Percentiles rank a stretch among this genome's conserved stretches.
Conservation (phyloP, 2,329 filamentous ascomycete species). For the Talaromyces sp. region DNA sequence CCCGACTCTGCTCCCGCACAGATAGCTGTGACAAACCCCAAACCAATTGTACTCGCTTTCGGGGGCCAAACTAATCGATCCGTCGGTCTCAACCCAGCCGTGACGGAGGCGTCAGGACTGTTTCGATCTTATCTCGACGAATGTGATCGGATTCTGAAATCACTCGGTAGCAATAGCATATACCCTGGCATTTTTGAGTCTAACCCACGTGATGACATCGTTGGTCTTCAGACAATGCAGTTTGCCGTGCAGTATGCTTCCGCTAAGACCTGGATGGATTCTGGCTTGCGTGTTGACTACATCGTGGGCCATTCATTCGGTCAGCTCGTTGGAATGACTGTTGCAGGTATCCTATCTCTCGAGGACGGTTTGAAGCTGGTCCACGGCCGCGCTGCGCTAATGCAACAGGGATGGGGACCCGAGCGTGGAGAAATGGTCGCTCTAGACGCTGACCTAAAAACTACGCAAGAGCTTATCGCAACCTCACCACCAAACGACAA, state of each 20-base stretch:
- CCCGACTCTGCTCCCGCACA: neutral
- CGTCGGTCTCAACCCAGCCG: neutral
- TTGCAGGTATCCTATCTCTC: neutral
- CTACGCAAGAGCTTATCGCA: neutral
- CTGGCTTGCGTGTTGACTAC: neutral
- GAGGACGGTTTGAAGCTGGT: neutral
- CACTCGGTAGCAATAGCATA: neutral
- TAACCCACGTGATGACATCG: neutral
- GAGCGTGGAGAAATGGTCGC: neutral
- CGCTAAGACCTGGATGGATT: neutral
- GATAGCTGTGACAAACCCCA: neutral
- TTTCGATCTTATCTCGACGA: neutral
- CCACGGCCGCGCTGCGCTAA: neutral
- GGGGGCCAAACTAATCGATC: neutral
- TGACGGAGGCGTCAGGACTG: neutral
- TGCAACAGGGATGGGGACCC: neutral
- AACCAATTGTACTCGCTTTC: neutral
- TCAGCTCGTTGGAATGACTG: neutral
- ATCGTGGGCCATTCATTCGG: neutral
- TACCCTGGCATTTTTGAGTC: neutral
- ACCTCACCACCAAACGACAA: neutral
- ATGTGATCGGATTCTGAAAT: neutral
- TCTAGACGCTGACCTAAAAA: neutral
- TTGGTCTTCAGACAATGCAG: neutral
- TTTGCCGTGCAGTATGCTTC: neutral